These are phyloP conservation scores for Cyclotella baltica DNA, from an alignment of 108 stramenopile species.

Conservation along the genomic window DNA sequence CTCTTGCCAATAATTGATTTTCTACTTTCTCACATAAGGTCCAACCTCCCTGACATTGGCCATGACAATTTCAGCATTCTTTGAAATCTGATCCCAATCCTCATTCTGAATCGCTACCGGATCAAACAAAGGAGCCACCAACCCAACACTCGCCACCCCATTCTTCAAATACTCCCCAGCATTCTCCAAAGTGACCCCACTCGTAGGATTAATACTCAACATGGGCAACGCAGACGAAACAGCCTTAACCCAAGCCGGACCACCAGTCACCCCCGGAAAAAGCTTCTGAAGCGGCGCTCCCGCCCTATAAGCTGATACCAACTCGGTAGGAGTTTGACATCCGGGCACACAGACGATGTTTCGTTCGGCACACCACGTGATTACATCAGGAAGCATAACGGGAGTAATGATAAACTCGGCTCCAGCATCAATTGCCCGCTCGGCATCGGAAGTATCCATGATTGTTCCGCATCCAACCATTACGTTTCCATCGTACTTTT, in stretches of 20 bases:
- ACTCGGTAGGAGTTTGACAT: slow-evolving; percentile 89
- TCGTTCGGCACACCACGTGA: slow-evolving; percentile 76
- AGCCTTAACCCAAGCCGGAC: slow-evolving; percentile 87
- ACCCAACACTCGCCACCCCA: slow-evolving; percentile 83
- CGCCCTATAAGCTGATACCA: slow-evolving; percentile 71
- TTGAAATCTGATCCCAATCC: slow-evolving; percentile 82
- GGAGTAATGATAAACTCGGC: slow-evolving; percentile 88
- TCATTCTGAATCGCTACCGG: slow-evolving; percentile 71
- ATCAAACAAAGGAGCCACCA: slow-evolving; percentile 88
- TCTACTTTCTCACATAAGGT: slow-evolving; percentile 77
- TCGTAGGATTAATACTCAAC: slow-evolving; percentile 85
- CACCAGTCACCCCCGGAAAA: slow-evolving; percentile 89
- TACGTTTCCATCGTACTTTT: slow-evolving; percentile 86
- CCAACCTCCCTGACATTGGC: slow-evolving; percentile 78
- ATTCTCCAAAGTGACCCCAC: slow-evolving; percentile 86
- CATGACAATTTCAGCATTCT: slow-evolving; percentile 86
- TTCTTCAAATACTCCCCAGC: slow-evolving; percentile 76
- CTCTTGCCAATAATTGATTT: neutral
- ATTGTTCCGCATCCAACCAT: slow-evolving; percentile 92
- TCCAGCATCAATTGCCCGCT: slow-evolving; percentile 78
- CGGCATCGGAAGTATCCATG: slow-evolving; percentile 73
- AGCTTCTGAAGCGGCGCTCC: slow-evolving; percentile 90
- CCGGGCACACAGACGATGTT: slow-evolving; percentile 87
- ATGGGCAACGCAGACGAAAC: slow-evolving; percentile 81
- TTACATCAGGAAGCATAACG: slow-evolving; percentile 87